A percentile compares a stretch with the other conserved stretches of the same genome.
These are phyloP conservation scores for Bullera alba DNA, from an alignment of 768 basidiomycete genomes.

Conservation along the genomic window DNA sequence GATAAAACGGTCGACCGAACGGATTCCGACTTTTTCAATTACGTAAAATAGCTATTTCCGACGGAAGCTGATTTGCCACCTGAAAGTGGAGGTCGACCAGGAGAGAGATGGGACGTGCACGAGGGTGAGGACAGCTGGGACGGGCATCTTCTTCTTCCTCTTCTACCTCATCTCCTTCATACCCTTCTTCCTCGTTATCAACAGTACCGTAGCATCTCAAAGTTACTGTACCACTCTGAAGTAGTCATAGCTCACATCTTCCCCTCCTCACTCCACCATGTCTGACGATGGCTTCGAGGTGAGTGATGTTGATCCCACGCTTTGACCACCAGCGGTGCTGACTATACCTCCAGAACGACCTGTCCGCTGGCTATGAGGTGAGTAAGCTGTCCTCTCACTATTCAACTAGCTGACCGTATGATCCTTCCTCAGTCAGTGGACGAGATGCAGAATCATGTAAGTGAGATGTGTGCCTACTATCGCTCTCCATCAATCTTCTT, in stretches of 20 bases:
- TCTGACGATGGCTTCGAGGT: slow-evolving; percentile 33
- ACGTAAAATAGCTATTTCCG: neutral
- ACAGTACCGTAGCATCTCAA: too few species aligned
- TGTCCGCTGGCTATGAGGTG: slow-evolving; percentile 12
- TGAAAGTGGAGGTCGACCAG: neutral
- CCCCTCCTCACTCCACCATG: slow-evolving; percentile 8
- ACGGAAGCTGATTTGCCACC: neutral
- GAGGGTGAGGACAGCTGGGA: neutral
- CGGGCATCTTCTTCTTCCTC: neutral
- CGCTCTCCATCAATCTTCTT: neutral
- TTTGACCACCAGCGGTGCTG: neutral
- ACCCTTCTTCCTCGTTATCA: neutral
- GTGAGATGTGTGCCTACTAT: too few species aligned
- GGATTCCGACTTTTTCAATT: neutral
- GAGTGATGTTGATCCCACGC: slow-evolving; percentile 4
- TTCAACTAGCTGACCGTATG: neutral
- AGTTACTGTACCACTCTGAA: too few species aligned
- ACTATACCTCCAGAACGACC: too few species aligned
- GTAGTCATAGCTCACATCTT: neutral
- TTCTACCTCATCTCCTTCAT: neutral
- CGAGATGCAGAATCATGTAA: slow-evolving; percentile 38
- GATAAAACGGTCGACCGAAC: too few species aligned
- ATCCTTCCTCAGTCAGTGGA: slow-evolving; percentile 33
- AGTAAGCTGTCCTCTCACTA: neutral
- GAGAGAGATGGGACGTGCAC: too few species aligned